Evolutionary conservation across 2,329 filamentous ascomycete genomes (phyloP), one percentile per base, ranked within the genome.

Genomic region (Chaetomium strumarium): DNA sequence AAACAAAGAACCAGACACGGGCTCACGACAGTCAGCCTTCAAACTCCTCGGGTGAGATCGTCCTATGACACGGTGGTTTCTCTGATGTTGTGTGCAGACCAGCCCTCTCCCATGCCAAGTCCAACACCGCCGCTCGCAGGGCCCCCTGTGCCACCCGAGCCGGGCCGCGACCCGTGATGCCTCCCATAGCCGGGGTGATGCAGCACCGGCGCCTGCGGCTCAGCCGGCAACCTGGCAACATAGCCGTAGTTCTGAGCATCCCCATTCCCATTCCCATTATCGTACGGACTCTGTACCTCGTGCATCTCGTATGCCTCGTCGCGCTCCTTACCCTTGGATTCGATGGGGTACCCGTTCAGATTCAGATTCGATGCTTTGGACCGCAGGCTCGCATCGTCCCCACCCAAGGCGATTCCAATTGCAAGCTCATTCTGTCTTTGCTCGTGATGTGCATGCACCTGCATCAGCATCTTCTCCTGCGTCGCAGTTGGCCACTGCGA

Each of bases 171-270:
- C 24, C 33, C 51, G 20, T 59, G 56, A 12, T 68, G 63, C 53
- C 74, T 67, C 14, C 75, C 73, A 42, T 74, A 72, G 0, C 74
- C 75, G 0, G 75, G 75, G 46, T 78, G 76, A 20, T 68, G 67
- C 38, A 78, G 62, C 20, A 73, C 64, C 0, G 76, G 75, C 3
- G 74, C 67, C 46, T 71, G 55, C 55, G 46, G 63, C 43, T 45
- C 53, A 47, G 55, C 54, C 5, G 64, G 62, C 43, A 60, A 62
- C 55, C 48, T 58, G 20, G 58, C 57, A 2, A 8, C 14, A n/a
- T 37, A 37, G 3, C 33, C 13, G 9, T 14, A 10, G 13, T 11
- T 12, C 33, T 46, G 46, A 20, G 36, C 46, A 31, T 45, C 49
- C n/a, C 42, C 50, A 19, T 24, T 51, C 30, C 17, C 58, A 24